Evolutionary conservation across 2,329 filamentous ascomycete genomes (phyloP).

Genomic region (Pseudogymnoascus sp.): DNA sequence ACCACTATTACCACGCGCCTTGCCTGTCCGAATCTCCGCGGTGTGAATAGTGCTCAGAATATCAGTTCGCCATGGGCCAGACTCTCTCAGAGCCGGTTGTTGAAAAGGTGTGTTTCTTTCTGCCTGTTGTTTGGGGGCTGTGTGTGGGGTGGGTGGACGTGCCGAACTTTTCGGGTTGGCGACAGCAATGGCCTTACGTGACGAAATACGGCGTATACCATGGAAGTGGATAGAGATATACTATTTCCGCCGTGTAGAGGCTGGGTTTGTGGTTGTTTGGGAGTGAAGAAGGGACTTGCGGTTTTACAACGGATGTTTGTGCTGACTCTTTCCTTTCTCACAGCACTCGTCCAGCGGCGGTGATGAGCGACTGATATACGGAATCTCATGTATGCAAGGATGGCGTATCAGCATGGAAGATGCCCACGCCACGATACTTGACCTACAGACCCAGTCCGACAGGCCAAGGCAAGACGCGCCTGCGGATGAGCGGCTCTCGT

Average conservation of each 20-base stretch:
- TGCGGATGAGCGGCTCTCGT: slow-evolving; percentile 67
- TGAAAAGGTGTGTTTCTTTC: slow-evolving; percentile 71
- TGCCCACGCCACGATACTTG: slow-evolving; percentile 80
- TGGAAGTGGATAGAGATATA: neutral
- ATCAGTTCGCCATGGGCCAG: slow-evolving; percentile 67
- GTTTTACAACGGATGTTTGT: neutral
- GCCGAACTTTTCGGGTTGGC: neutral
- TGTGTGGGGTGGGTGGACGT: neutral
- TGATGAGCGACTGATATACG: slow-evolving; percentile 88
- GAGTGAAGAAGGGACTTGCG: neutral
- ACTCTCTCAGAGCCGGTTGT: slow-evolving; percentile 98
- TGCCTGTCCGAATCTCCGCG: neutral
- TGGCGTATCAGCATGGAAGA: slow-evolving; percentile 99
- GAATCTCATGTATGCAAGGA: slow-evolving; percentile 97
- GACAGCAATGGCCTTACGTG: neutral
- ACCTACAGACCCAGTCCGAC: slow-evolving; percentile 59
- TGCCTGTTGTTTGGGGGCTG: slow-evolving; percentile 9
- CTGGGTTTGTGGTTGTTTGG: neutral
- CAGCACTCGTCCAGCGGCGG: slow-evolving; percentile 83
- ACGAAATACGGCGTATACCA: neutral
- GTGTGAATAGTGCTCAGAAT: neutral
- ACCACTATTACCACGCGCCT: neutral
- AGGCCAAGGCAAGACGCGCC: slow-evolving; percentile 47
- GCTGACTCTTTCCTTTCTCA: slow-evolving; percentile 15
- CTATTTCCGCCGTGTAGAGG: neutral